These are phyloP conservation scores for Zygosaccharomyces sapae DNA, from an alignment of 1,139 yeast genomes.

Conservation along the genomic window DNA sequence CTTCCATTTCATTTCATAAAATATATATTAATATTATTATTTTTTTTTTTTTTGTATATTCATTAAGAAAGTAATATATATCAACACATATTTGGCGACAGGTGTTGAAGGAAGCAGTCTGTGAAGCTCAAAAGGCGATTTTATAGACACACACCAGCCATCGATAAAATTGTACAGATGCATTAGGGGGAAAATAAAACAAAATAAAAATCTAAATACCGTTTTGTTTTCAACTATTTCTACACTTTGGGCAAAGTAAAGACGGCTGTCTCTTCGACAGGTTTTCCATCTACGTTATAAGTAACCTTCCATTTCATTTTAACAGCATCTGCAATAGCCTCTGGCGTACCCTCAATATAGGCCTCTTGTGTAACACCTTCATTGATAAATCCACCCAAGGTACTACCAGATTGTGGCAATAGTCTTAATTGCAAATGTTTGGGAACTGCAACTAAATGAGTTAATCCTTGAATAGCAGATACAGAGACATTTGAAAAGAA, in stretches of 20 bases:
- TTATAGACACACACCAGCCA: neutral
- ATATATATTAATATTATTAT: neutral
- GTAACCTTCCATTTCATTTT: conserved; percentile 81
- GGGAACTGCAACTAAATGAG: conserved; percentile 80
- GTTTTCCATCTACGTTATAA: conserved; percentile 48
- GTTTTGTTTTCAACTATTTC: conserved; percentile 6
- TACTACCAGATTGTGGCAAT: conserved; percentile 63
- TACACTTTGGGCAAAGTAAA: conserved; percentile 38
- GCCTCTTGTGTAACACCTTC: conserved; percentile 46
- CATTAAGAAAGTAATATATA: neutral
- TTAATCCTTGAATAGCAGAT: conserved; percentile 50
- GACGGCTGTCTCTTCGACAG: conserved; percentile 56
- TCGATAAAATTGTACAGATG: conserved; percentile 2
- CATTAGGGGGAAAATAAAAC: conserved; percentile 1
- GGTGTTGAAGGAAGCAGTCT: neutral
- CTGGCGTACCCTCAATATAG: conserved; percentile 48
- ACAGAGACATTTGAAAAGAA: conserved; percentile 45
- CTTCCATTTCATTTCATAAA: neutral
- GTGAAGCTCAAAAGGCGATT: neutral
- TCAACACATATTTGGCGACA: neutral
- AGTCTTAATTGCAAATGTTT: conserved; percentile 61
- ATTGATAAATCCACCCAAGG: conserved; percentile 47
- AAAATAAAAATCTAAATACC: conserved; percentile 2
- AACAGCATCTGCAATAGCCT: conserved; percentile 40
- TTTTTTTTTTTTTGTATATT: neutral